Evolutionary conservation across 305 asterid species (phyloP).

Genomic region (Solanum hybrid): DNA sequence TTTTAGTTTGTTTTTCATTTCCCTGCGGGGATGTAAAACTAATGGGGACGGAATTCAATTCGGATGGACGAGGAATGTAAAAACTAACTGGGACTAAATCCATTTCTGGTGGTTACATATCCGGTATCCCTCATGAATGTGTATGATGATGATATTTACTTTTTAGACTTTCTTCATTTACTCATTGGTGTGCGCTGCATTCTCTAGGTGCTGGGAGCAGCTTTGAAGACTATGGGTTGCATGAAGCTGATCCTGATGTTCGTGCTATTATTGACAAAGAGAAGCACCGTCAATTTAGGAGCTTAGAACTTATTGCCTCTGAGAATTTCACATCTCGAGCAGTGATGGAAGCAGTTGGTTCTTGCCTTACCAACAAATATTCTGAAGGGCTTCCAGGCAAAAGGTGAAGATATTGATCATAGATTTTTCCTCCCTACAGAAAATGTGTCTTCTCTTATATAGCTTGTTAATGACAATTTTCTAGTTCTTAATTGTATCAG

Average conservation of each 20-base stretch:
- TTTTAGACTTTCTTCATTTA: neutral
- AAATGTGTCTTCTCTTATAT: neutral
- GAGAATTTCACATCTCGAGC: constrained; percentile 97
- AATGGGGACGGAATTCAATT: neutral
- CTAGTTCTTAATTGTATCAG: constrained; percentile 20
- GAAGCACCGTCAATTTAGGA: constrained; percentile 86
- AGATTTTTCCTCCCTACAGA: neutral
- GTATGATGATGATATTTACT: neutral
- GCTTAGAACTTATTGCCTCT: constrained; percentile 91
- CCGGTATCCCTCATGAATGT: neutral
- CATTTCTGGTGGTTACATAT: neutral
- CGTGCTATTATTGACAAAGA: constrained; percentile 60
- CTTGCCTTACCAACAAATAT: constrained; percentile 93
- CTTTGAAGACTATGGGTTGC: constrained; percentile 52
- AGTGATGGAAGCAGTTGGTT: constrained; percentile 99
- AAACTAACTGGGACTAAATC: neutral
- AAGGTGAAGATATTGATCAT: constrained; percentile 36
- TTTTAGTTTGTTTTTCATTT: neutral
- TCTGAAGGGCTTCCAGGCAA: constrained; percentile 97
- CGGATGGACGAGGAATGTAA: neutral
- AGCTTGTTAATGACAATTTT: neutral
- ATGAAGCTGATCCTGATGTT: constrained; percentile 75
- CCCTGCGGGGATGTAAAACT: neutral
- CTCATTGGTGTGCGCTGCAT: neutral
- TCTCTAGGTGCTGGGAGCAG: constrained; percentile 46